Evolutionary conservation across 371 early-diverging fungal genomes (phyloP).

Genomic region (Mucor piriformis): DNA sequence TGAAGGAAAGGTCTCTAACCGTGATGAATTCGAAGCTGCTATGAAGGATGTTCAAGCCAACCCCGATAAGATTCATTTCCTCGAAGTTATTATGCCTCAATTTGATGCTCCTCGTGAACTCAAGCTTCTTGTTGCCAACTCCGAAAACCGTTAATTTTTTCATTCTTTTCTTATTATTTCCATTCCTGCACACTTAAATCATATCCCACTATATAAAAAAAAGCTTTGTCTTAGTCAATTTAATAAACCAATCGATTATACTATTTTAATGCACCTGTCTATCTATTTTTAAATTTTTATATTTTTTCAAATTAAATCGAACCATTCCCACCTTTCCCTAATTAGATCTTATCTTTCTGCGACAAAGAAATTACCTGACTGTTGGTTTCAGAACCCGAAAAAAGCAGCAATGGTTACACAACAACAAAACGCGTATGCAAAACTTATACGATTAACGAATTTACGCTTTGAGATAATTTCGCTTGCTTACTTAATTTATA

Average conservation of each 20-base stretch:
- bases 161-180: background rate
- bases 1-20: slow-evolving; percentile 29
- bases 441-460: too few relatives aligned
- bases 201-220: background rate
- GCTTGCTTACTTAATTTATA: too few relatives aligned
- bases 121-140: slow-evolving; percentile 30
- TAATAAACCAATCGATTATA: background rate
- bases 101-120: slow-evolving; percentile 47
- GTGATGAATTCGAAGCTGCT: slow-evolving; percentile 38
- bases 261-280: background rate
- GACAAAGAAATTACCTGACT: too few relatives aligned
- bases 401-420: too few relatives aligned
- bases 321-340: too few relatives aligned
- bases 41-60: slow-evolving; percentile 29
- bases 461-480: too few relatives aligned
- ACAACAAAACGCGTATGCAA: too few relatives aligned
- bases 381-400: too few relatives aligned
- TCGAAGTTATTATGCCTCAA: slow-evolving; percentile 43
- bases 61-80: slow-evolving; percentile 36
- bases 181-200: background rate
- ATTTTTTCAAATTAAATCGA: too few relatives aligned
- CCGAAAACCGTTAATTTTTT: slow-evolving; percentile 28
- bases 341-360: too few relatives aligned
- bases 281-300: too few relatives aligned
- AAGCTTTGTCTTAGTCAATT: background rate